Base-by-base conservation (phyloP, 2,329 filamentous ascomycete species). In the Hypoxylon sp. region DNA sequence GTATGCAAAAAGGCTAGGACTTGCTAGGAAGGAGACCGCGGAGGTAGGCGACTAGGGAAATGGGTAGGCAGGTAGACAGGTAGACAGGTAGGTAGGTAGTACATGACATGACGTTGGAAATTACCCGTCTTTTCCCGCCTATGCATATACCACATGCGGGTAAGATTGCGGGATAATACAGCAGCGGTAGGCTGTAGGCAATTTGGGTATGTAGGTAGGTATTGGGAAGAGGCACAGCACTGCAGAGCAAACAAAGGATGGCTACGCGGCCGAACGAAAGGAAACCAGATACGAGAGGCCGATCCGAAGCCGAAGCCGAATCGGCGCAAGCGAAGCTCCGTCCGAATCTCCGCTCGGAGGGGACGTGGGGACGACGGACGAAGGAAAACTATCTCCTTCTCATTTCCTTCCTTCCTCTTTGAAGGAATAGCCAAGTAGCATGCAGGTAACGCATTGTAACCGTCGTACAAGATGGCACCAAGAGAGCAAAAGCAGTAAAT, bases 291-390 rank as follows among this genome's bases (percentile, higher is more conserved):
- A 56, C 62, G 23, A 46, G 45, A 19, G 25, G 7, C 62, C 50
- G 56, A 65, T 32, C 62, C 56, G 62, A 61, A 47, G 29, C 56
- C 62, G 56, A 52, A 52, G 29, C 56, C 62, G 56, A 52, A 52
- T 37, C 46, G 48, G 50, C 21, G 23, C 16, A 52, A 27, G 23
- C 51, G 48, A 54, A 11, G 46, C 30, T 54, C 50, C 58, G 30
- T 55, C 51, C 43, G 32, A 54, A 55, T 53, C 54, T 61, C 62
- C 56, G 62, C 51, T 62, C 63, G 63, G 63, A 52, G 25, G 25
- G 52, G n/a, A 32, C 25, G 27, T n/a, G 55, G 21, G 37, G 21
- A 32, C 45, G 32, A 57, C n/a, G 37, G 16, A 19, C 16, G 16
- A 41, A 21, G 37, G 21, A 41, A 19, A 19, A 11, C 9, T 11